Percentiles rank a stretch among this genome's conserved stretches.
Conservation (phyloP, 768 basidiomycete genomes). For the Tylopilus subfusipes region DNA sequence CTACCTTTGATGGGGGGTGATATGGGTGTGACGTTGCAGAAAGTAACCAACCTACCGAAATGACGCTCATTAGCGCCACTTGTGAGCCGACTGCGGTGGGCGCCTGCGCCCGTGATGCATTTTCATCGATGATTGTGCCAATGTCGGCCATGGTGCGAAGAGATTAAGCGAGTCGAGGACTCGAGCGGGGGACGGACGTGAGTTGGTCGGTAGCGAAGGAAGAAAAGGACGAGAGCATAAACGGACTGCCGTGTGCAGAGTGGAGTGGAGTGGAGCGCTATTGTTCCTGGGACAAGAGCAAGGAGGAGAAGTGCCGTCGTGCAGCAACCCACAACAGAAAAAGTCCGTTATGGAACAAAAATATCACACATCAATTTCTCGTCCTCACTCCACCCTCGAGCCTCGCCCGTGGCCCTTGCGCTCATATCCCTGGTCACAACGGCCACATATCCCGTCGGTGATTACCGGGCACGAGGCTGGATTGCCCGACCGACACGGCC, state of each 20-base stretch:
- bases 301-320: not conserved
- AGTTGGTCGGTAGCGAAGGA: conserved; percentile 11
- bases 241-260: not conserved
- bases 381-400: not conserved
- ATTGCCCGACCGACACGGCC: no score
- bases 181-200: conserved; percentile 20
- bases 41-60: conserved; percentile 54
- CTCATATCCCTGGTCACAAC: not conserved
- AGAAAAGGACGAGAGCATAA: not conserved
- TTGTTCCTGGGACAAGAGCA: not conserved
- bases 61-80: conserved; percentile 63
- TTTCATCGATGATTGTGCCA: conserved; percentile 32
- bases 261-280: not conserved
- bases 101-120: conserved; percentile 59
- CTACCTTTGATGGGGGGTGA: conserved; percentile 40
- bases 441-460: not conserved
- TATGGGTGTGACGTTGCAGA: not conserved
- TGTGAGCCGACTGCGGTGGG: conserved; percentile 80
- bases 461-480: no score
- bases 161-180: conserved; percentile 18
- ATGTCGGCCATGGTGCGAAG: conserved; percentile 31
- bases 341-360: not conserved
- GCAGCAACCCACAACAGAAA: not conserved
- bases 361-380: not conserved
- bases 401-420: no score